phyloP scores from a whole-genome alignment of 2,329 filamentous ascomycete genomes.

The Mycosphaerelloides madeirae region DNA sequence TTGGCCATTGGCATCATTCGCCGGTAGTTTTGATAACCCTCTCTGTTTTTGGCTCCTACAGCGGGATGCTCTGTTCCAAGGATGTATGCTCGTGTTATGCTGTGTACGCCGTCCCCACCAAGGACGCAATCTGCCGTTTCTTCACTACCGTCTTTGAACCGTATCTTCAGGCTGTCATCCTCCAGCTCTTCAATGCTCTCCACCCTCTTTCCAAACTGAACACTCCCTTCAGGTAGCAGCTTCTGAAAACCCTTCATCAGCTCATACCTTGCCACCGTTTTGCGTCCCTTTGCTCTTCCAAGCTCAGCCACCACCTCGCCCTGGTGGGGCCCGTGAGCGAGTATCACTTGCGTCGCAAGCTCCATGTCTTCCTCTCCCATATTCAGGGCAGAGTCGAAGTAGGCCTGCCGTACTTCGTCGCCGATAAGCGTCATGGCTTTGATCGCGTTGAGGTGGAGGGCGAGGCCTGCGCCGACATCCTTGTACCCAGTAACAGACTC shows the following conservation, averaged over 20 bases:
- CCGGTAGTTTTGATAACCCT: conserved; percentile 32
- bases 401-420: conserved; percentile 40
- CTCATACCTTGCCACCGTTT: conserved; percentile 44
- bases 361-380: conserved; percentile 39
- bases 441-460: conserved; percentile 51
- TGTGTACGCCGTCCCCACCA: conserved; percentile 53
- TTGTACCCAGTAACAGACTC: conserved; percentile 46
- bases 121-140: conserved; percentile 46
- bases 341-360: conserved; percentile 32
- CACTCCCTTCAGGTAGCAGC: conserved; percentile 39
- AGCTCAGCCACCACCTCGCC: conserved; percentile 40
- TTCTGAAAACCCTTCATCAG: conserved; percentile 47
- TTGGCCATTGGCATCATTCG: conserved; percentile 28
- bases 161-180: conserved; percentile 33
- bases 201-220: conserved; percentile 45
- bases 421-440: conserved; percentile 41
- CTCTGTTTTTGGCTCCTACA: conserved; percentile 28
- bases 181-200: conserved; percentile 29
- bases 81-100: conserved; percentile 43
- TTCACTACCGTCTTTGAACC: conserved; percentile 47
- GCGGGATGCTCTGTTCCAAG: conserved; percentile 34
- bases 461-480: conserved; percentile 48
- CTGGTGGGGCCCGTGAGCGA: conserved; percentile 33
- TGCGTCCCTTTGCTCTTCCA: conserved; percentile 32
- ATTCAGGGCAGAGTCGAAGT: conserved; percentile 45